Percentiles rank a stretch among this genome's conserved stretches.
Conservation (phyloP, 108 stramenopile genomes). For the Nannochloropsis salina region DNA sequence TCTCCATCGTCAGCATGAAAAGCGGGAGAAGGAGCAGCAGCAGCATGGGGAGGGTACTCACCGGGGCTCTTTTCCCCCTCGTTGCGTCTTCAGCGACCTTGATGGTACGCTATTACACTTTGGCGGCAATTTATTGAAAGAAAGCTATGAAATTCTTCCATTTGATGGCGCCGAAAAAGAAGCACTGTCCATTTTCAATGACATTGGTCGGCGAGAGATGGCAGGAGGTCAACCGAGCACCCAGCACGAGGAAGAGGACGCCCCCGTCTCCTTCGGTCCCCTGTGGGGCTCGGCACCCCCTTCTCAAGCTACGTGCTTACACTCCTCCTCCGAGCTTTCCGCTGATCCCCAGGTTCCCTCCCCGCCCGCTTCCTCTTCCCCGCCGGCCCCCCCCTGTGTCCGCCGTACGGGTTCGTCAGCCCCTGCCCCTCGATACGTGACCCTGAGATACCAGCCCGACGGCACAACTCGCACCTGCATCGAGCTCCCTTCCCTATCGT, state of each 20-base stretch:
- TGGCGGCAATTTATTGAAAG: neutral
- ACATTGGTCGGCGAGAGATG: neutral
- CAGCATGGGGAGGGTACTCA: neutral
- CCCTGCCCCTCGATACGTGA: neutral
- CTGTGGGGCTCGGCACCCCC: neutral
- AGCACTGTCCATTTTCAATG: neutral
- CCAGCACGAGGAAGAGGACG: neutral
- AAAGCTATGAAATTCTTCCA: neutral
- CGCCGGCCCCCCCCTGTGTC: neutral
- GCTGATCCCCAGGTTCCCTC: neutral
- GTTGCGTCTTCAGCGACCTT: conserved; percentile 17
- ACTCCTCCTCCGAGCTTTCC: neutral
- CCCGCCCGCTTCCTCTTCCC: neutral
- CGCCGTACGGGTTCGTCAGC: neutral
- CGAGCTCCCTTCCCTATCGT: neutral
- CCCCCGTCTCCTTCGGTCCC: neutral
- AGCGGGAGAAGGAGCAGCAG: neutral
- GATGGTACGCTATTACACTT: conserved; percentile 6
- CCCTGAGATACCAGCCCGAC: neutral
- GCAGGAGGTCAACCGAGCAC: neutral
- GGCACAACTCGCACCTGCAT: neutral
- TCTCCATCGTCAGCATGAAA: neutral
- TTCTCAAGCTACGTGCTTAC: neutral
- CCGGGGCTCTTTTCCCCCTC: neutral
- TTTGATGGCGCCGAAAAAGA: neutral